Percentiles rank a stretch among this genome's conserved stretches.
Evolutionary conservation across 2,329 filamentous ascomycete species (phyloP).

Genomic region (Trichoderma oligosporum): DNA sequence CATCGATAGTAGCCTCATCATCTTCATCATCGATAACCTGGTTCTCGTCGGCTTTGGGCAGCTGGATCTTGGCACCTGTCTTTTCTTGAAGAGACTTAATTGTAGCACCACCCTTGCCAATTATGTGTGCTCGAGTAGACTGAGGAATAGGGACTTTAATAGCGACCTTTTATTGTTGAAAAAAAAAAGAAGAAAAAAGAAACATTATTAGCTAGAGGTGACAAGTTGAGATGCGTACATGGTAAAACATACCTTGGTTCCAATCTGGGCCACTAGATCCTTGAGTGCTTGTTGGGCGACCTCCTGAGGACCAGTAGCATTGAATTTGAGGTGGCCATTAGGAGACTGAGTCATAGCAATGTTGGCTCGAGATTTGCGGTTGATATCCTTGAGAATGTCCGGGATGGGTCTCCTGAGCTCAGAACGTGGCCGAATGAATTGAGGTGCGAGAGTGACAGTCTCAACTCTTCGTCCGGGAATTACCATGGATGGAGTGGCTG

Average conservation of each 20-base stretch:
- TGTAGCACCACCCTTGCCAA: constrained; percentile 83
- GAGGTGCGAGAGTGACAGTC: constrained; percentile 67
- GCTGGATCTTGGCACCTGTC: constrained; percentile 84
- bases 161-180: constrained; percentile 46
- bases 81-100: constrained; percentile 88
- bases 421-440: constrained; percentile 69
- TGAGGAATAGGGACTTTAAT: constrained; percentile 77
- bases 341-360: constrained; percentile 73
- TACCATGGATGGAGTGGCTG: constrained; percentile 50
- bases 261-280: constrained; percentile 84
- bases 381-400: constrained; percentile 87
- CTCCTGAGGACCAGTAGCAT: constrained; percentile 78
- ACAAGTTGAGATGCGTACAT: not conserved
- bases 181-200: not conserved
- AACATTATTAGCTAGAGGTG: constrained; percentile 4
- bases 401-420: constrained; percentile 81
- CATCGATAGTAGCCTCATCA: constrained; percentile 79
- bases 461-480: constrained; percentile 83
- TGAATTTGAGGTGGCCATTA: constrained; percentile 72
- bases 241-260: constrained; percentile 63
- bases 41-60: constrained; percentile 73
- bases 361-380: constrained; percentile 82
- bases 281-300: constrained; percentile 83
- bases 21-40: constrained; percentile 57
- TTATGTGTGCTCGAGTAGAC: constrained; percentile 82